phyloP scores from a whole-genome alignment of 805 yeast species.

The Kuraishia molischiana region DNA sequence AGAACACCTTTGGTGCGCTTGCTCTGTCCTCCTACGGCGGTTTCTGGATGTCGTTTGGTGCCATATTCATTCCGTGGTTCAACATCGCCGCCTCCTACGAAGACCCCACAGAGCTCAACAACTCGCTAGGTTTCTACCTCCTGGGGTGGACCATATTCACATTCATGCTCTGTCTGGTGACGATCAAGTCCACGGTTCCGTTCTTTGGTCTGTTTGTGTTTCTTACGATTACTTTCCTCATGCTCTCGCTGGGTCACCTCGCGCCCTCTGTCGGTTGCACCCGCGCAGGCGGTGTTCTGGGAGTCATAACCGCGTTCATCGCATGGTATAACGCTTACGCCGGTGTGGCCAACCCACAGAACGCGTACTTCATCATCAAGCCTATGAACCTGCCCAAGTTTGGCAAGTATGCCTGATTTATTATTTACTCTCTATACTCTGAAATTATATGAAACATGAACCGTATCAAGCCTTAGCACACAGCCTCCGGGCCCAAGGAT shows the following conservation, averaged over 20 bases:
- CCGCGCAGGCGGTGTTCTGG: slow-evolving; percentile 57
- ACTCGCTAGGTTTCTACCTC: slow-evolving; percentile 49
- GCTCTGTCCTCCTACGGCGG: slow-evolving; percentile 57
- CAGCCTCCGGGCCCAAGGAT: no score
- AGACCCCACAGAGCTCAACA: slow-evolving; percentile 30
- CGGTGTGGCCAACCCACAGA: slow-evolving; percentile 56
- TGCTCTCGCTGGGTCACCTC: slow-evolving; percentile 41
- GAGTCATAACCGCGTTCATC: slow-evolving; percentile 47
- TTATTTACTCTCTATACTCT: no score
- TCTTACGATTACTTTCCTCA: slow-evolving; percentile 43
- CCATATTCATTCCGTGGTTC: slow-evolving; percentile 48
- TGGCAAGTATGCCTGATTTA: not conserved
- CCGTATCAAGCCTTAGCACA: no score
- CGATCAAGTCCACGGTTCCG: slow-evolving; percentile 45
- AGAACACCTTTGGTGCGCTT: slow-evolving; percentile 69
- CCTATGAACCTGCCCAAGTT: slow-evolving; percentile 18
- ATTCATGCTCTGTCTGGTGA: slow-evolving; percentile 43
- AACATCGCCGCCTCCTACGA: slow-evolving; percentile 42
- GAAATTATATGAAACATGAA: no score
- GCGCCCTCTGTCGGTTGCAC: slow-evolving; percentile 28
- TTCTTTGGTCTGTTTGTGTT: slow-evolving; percentile 44
- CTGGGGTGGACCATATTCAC: slow-evolving; percentile 61
- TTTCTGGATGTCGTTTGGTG: slow-evolving; percentile 71
- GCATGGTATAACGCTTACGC: slow-evolving; percentile 70
- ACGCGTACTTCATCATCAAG: slow-evolving; percentile 40